Evolutionary conservation across 2,329 filamentous ascomycete species (phyloP), one percentile per base, ranked within the genome.

Genomic region (Apiospora pterosperma): DNA sequence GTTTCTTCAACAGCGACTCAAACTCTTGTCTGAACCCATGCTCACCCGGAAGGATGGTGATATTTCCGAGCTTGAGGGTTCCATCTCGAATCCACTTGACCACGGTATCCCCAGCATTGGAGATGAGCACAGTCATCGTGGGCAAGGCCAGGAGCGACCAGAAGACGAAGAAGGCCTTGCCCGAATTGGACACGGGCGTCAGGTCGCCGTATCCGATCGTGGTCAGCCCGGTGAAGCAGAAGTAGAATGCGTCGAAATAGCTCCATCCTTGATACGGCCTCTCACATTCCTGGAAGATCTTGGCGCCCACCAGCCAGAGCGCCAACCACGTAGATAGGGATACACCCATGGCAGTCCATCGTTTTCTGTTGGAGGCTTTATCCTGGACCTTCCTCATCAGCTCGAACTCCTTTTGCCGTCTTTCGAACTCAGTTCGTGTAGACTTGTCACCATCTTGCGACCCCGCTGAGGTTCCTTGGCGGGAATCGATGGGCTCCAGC

Each of bases 151-250:
- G 84, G 1, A 97, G 76, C 16, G 90, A 92, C 94, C 94, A 97
- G 64, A 97, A 89, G n/a, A 97, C 92, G 71, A 97, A 97, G 75
- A 97, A 97, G 0, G 92, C 88, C 63, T 92, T 89, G 1, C 92
- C 92, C 0, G 89, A 85, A 68, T 93, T 94, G 2, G 90, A 92
- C n/a, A 88, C 81, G 0, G 93, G 93, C 1, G 89, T 88, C 5
- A 90, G 76, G 69, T 97, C 93, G 4, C 94, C 94, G 70, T 97
- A 97, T 1, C 94, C 94, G 41, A 97, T 92, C 0, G 94, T 97
- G 2, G 93, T 82, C 28, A 97, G 85, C 3, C 89, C 90, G 38
- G 93, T 88, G 75, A 96, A 97, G 69, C 89, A 89, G 74, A 97
- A 96, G 77, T 97, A 97, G 52, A 97, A 83, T 0, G 89, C 86